A percentile compares a stretch with the other conserved stretches of the same genome.
Evolutionary conservation across 495 filamentous ascomycete genomes (phyloP).

Genomic region (Penicillium canescens): DNA sequence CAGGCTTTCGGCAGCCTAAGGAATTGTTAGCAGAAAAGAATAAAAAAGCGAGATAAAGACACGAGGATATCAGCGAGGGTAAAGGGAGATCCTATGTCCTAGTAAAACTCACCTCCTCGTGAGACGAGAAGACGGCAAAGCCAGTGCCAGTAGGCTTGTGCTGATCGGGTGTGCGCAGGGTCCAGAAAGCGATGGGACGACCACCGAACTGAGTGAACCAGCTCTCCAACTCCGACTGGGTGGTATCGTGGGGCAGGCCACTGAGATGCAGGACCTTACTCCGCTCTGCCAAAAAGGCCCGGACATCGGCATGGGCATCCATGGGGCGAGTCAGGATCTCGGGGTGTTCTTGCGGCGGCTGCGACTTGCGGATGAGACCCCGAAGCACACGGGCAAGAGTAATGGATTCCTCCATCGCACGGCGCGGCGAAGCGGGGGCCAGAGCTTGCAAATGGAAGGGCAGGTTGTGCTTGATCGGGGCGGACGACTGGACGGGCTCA

Average conservation of each 20-base stretch:
- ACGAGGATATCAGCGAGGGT: not conserved
- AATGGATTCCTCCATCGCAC: conserved; percentile 96
- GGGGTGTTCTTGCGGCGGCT: conserved; percentile 87
- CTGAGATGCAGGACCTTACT: conserved; percentile 98
- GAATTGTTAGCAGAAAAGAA: conserved; percentile 21
- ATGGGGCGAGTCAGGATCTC: conserved; percentile 92
- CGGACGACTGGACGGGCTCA: conserved; percentile 92
- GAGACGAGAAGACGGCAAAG: conserved; percentile 97
- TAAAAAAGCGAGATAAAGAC: not conserved
- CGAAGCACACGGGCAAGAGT: conserved; percentile 90
- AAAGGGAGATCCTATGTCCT: not conserved
- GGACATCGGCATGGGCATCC: conserved; percentile 96
- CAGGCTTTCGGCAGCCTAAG: conserved; percentile 87
- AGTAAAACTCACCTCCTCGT: conserved; percentile 83
- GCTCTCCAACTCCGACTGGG: conserved; percentile 95
- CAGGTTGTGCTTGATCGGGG: conserved; percentile 97
- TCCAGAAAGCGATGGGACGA: conserved; percentile 99
- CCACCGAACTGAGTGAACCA: conserved; percentile 99
- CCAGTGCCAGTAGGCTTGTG: conserved; percentile 98
- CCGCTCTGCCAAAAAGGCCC: conserved; percentile 89
- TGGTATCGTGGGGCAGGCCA: conserved; percentile 95
- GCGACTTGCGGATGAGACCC: conserved; percentile 91
- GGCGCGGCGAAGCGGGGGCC: conserved; percentile 92
- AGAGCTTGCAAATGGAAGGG: conserved; percentile 97
- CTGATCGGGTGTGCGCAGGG: conserved; percentile 93